These are phyloP conservation scores for Arthrobotrys megalospora DNA, from an alignment of 2,329 filamentous ascomycete genomes.

Conservation along the genomic window DNA sequence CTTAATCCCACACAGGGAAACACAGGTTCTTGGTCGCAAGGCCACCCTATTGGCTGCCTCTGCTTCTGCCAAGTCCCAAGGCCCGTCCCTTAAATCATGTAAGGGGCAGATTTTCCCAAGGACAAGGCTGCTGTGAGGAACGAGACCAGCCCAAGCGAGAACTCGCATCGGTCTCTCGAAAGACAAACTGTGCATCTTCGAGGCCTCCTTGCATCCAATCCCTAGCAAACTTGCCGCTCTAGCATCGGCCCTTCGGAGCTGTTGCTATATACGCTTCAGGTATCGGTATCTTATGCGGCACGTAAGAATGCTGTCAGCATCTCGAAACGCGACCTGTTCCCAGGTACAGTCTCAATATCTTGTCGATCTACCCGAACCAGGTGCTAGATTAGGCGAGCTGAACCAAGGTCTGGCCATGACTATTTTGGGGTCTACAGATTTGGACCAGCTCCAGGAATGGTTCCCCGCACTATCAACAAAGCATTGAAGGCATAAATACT, in stretches of 20 bases:
- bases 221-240: background rate
- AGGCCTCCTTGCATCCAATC: background rate
- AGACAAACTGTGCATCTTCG: conserved; percentile 38
- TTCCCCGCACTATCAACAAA: background rate
- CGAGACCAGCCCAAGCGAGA: conserved; percentile 45
- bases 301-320: conserved; percentile 10
- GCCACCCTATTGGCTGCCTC: conserved; percentile 36
- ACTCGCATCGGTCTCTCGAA: conserved; percentile 22
- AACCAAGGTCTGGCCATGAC: background rate
- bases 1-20: conserved; percentile 53
- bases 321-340: background rate
- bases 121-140: conserved; percentile 45
- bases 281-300: background rate
- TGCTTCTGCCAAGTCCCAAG: conserved; percentile 34
- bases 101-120: conserved; percentile 56
- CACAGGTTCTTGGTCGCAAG: conserved; percentile 43
- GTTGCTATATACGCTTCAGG: conserved; percentile 1
- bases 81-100: conserved; percentile 61
- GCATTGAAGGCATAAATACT: background rate
- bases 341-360: conserved; percentile 5
- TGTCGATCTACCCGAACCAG: conserved; percentile 1
- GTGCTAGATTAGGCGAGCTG: background rate
- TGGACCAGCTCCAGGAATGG: no score
- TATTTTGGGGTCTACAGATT: background rate
- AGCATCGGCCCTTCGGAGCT: background rate